Evolutionary conservation across 306 rosid species (phyloP), one percentile per base, ranked within the genome.

Genomic region (Neltuma alba): DNA sequence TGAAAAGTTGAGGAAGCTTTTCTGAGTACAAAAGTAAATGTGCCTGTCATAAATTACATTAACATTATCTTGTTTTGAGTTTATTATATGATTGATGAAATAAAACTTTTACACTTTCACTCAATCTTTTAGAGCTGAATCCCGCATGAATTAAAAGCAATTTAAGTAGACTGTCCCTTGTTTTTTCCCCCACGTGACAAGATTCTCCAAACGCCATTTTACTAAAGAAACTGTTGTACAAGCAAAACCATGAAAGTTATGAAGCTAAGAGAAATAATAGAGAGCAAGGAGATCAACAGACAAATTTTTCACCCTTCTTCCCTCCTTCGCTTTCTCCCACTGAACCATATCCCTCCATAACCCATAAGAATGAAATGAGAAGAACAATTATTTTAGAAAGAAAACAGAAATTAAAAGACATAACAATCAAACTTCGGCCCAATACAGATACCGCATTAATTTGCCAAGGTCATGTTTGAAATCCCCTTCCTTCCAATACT

Each of bases 401-500:
- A 61, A 6, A 30, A 28, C 3, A 5, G 16, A 60, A 21, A 54
- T 54, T 37, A 60, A 28, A 23, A 61, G n/a, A 30, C 16, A 61
- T 14, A 30, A 30, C 30, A 31, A 28, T 30, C 67, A 15, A 61
- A 61, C 30, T 61, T 61, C 38, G 30, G 66, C 34, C 6, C 21
- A 0, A 4, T 68, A 40, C 34, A 41, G 34, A 40, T 25, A 44
- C 28, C 25, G 5, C 37, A 42, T 34, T 34, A 70, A 42, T 44
- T 42, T 70, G 33, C 74, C 7, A 44, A n/a, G 42, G 30, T 37
- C 71, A 42, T 14, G 47, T 8, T 2, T 70, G 25, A 70, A 42
- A 31, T 70, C 10, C 31, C 18, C 45, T 64, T 20, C 61, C 55
- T 52, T 50, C 50, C 60, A 80, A 67, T 50, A 21, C 50, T 41